Conservation (phyloP, 371 early-diverging fungal genomes). For the Paraphysoderma sedebokerense region DNA sequence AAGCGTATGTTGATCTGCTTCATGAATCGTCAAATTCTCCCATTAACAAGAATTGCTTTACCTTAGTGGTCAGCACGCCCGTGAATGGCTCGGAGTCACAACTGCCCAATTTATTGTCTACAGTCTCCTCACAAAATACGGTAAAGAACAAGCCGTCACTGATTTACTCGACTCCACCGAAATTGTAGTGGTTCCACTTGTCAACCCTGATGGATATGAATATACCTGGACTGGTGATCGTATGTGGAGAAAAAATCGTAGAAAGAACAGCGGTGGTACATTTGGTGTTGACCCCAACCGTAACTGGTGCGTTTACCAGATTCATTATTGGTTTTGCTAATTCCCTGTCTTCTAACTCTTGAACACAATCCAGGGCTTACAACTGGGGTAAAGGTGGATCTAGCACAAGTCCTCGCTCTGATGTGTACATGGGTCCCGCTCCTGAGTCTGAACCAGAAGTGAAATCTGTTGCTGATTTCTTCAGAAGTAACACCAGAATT, state of each 20-base stretch:
- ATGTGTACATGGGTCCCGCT: conserved; percentile 4
- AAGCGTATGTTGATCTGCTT: no score
- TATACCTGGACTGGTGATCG: conserved; percentile 26
- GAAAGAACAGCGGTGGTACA: conserved; percentile 6
- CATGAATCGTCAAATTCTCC: neutral
- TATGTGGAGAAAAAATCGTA: conserved; percentile 43
- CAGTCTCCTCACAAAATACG: conserved; percentile 17
- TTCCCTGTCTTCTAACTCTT: no score
- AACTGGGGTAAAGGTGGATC: conserved; percentile 3
- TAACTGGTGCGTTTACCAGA: no score
- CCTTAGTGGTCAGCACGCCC: conserved; percentile 29
- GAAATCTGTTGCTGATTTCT: conserved; percentile 9
- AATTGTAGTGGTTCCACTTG: conserved; percentile 25
- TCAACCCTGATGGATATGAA: conserved; percentile 42
- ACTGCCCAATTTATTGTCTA: conserved; percentile 28
- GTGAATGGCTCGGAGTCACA: conserved; percentile 35
- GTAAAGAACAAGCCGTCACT: conserved; percentile 13
- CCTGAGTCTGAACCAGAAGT: conserved; percentile 3
- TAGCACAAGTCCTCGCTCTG: neutral
- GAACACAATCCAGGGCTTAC: no score
- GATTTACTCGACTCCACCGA: conserved; percentile 12
- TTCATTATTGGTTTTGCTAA: no score
- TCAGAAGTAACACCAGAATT: conserved; percentile 5
- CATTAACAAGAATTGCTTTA: conserved; percentile 1
- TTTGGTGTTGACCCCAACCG: conserved; percentile 25